These are phyloP conservation scores for Begonia masoniana DNA, from an alignment of 306 rosid genomes.

Conservation along the genomic window DNA sequence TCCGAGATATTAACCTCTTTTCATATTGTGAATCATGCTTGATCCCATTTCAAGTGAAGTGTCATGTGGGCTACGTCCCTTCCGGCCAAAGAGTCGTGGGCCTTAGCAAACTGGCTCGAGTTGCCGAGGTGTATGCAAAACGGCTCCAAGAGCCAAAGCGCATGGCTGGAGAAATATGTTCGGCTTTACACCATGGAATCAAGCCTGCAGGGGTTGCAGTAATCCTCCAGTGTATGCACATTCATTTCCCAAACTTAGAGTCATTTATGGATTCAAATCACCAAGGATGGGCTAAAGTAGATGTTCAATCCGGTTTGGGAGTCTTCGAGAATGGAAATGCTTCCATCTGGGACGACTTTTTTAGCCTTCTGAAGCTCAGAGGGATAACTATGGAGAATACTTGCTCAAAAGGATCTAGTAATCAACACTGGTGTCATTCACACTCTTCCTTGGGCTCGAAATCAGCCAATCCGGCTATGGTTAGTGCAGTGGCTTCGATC, in stretches of 20 bases:
- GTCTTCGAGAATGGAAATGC: constrained; percentile 54
- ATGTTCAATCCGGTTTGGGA: constrained; percentile 68
- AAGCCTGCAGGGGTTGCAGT: constrained; percentile 82
- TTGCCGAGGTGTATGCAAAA: constrained; percentile 45
- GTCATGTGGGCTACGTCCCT: constrained; percentile 93
- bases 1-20: constrained; percentile 74
- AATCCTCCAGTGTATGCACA: constrained; percentile 56
- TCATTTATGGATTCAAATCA: constrained; percentile 43
- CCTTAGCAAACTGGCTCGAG: constrained; percentile 87
- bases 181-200: constrained; percentile 49
- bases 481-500: constrained; percentile 57
- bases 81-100: constrained; percentile 76
- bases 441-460: constrained; percentile 19
- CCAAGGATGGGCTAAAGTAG: constrained; percentile 51
- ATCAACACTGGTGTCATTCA: constrained; percentile 64
- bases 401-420: constrained; percentile 17
- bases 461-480: constrained; percentile 37
- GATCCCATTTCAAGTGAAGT: constrained; percentile 85
- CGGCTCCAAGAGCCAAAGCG: constrained; percentile 67
- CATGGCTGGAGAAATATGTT: constrained; percentile 36
- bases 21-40: constrained; percentile 91
- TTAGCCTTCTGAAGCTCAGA: constrained; percentile 57
- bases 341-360: constrained; percentile 57
- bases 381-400: constrained; percentile 30
- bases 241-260: constrained; percentile 56